Base-by-base conservation (phyloP, 768 basidiomycete genomes). In the Mycena venus region DNA sequence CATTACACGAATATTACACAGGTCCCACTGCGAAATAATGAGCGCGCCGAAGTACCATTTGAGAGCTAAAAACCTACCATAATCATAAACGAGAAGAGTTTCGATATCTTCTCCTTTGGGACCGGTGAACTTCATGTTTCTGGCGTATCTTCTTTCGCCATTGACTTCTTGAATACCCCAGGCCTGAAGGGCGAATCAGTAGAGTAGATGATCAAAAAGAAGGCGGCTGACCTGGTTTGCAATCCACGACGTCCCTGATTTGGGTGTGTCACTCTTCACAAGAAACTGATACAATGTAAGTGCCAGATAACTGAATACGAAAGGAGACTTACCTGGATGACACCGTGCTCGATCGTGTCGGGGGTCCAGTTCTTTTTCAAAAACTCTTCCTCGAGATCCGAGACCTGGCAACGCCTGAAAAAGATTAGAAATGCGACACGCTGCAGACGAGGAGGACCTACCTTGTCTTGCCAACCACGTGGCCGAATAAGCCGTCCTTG, bases 131-230 rank as follows among this genome's bases (percentile, higher is more conserved):
- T 88, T 86, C 73, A 93, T 82, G 76, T 88, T 91, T 68, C 93
- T 86, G 5, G 87, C 85, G 76, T 94, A 91, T 72, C 91, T 85
- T 77, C 91, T 89, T 78, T 90, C 89, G 31, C 86, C 90, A 17
- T 92, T 83, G 75, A 92, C 83, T 5, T 85, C 85, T 77, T 92
- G 86, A 25, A 94, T 87, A 27, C 93, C 94, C 94, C 93, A 95
- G 19, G 86, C 83, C 88, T 87, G 68, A 34, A 44, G 8, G 56
- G 25, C 31, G 62, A n/a, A n/a, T n/a, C 31, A 34, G 65, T 66
- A 58, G 23, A 25, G 60, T 32, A 8, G 31, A 49, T 64, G 8
- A 17, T 29, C 34, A 66, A 27, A 31, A 32, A 32, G 11, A 21
- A 3, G 15, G 7, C 3, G 3, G 76, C 84, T 40, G 68, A 93